Conservation (phyloP, 2,329 filamentous ascomycete species). For the Monosporascus sp. region DNA sequence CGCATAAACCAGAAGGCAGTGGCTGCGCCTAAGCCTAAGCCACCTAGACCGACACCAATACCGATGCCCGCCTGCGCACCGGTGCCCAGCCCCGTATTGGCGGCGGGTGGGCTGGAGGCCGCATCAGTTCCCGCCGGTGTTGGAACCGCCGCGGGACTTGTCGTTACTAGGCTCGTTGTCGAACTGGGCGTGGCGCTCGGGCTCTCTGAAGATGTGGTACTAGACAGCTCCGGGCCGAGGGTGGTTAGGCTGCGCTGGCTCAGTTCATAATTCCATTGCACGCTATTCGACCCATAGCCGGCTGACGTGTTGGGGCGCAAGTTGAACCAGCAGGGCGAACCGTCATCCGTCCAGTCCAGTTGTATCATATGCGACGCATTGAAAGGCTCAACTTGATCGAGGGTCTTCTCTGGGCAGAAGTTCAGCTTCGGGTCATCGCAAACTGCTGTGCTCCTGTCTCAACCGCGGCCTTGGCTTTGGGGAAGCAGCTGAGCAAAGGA, state of each 20-base stretch:
- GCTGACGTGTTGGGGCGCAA: conserved; percentile 1
- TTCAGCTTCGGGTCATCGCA: not conserved
- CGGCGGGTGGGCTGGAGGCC: not conserved
- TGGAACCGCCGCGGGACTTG: not conserved
- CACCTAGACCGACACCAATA: conserved; percentile 3
- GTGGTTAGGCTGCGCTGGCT: not conserved
- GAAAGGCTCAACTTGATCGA: not conserved
- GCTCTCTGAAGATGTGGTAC: not conserved
- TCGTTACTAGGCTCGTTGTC: not conserved
- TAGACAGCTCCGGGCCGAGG: conserved; percentile 1
- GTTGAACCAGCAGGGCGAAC: conserved; percentile 8
- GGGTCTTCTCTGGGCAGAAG: not conserved
- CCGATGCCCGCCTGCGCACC: conserved; percentile 8
- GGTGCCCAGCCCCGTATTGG: not conserved
- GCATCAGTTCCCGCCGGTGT: not conserved
- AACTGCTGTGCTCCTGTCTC: no score
- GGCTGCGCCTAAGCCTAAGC: conserved; percentile 4
- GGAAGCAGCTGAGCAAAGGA: no score
- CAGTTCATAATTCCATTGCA: not conserved
- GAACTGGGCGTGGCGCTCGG: not conserved
- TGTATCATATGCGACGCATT: conserved; percentile 2
- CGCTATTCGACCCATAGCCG: conserved; percentile 2
- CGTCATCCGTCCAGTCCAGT: conserved; percentile 2
- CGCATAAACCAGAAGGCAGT: not conserved
- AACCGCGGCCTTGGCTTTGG: not conserved